Base-by-base conservation (phyloP, 495 filamentous ascomycete species). In the Penicillium dipodomyicola region DNA sequence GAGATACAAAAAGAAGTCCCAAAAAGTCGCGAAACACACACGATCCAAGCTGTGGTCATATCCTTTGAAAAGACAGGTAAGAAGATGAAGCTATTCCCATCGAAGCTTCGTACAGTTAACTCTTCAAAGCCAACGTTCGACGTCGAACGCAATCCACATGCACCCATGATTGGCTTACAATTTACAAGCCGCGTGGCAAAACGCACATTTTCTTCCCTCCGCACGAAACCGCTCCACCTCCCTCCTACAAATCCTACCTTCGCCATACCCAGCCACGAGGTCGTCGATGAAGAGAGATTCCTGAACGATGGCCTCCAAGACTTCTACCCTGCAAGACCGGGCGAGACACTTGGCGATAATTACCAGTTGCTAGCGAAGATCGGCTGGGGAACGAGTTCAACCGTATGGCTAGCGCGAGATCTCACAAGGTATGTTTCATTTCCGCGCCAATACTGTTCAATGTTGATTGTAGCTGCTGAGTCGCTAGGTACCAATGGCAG, bases 271-370 rank as follows among this genome's bases (percentile, higher is more conserved):
- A 54, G 58, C 25, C 35, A 61, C 25, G 54, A 67, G 51, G 54
- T 37, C 20, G 48, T 70, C 29, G 67, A 70, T 41, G 67, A 68
- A 23, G 60, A 70, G 35, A 17, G 41, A 12, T 56, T 23, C 35
- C 60, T 61, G 1, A 48, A 49, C 49, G 75, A 76, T 39, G 41
- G 67, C 19, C 55, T 64, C 2, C 55, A 60, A 40, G 15, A 30
- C 22, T 77, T 63, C 58, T 76, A 72, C 60, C 72, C 73, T 12
- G 67, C 59, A 20, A 67, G 67, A 17, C 62, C 67, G 25, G 75
- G 72, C 10, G 71, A 76, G n/a, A 49, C 72, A 22, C 48, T 63
- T 4, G 60, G 37, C 39, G 54, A 71, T 19, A 49, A 56, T 32
- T 77, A 65, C 50, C 68, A 73, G 55, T 55, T 73, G 10, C 29